phyloP scores from a whole-genome alignment of 768 basidiomycete species.

The Leccinellum rugosiceps region DNA sequence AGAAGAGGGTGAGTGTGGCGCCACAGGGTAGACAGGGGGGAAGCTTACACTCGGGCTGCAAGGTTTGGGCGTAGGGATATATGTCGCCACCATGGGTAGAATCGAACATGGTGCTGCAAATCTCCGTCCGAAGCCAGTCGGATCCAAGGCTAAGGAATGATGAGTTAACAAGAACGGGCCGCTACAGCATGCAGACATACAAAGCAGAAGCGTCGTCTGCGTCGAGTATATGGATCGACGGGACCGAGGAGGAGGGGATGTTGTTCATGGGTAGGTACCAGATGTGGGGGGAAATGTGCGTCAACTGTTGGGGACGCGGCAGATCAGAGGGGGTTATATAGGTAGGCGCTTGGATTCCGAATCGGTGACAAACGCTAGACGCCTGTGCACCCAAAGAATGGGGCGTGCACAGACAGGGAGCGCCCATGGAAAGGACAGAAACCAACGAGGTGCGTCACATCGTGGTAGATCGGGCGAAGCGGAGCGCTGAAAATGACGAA shows the following conservation, averaged over 20 bases:
- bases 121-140: neutral
- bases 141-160: conserved; percentile 5
- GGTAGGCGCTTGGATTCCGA: conserved; percentile 2
- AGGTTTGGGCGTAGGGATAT: conserved; percentile 1
- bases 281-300: neutral
- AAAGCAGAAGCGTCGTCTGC: conserved; percentile 10
- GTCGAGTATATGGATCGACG: conserved; percentile 15
- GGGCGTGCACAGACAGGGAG: neutral
- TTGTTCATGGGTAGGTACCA: conserved; percentile 10
- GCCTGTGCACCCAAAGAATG: conserved; percentile 3
- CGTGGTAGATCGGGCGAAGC: neutral
- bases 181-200: conserved; percentile 14
- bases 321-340: conserved; percentile 17
- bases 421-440: conserved; percentile 8
- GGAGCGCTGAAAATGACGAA: neutral
- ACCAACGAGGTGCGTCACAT: conserved; percentile 2
- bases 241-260: conserved; percentile 9
- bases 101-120: neutral
- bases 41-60: conserved; percentile 6
- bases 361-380: conserved; percentile 10
- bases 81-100: neutral
- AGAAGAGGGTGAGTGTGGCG: conserved; percentile 17
- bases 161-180: conserved; percentile 8
- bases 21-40: neutral
- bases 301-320: conserved; percentile 2